phyloP scores from a whole-genome alignment of 1,139 yeast species.

The Taphrina wiesneri region DNA sequence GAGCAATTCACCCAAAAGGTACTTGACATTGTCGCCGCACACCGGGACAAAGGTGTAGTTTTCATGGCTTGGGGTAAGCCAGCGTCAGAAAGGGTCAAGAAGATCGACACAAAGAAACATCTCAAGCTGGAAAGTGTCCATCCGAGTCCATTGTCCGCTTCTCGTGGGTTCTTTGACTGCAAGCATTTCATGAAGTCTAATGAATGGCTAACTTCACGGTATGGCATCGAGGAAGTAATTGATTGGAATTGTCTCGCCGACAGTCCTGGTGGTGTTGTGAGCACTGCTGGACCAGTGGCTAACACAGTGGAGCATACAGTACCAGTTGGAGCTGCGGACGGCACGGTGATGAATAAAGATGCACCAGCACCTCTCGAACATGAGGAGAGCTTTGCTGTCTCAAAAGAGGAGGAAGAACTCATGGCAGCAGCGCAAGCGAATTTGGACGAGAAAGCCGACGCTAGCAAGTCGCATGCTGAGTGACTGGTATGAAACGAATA shows the following conservation, averaged over 20 bases:
- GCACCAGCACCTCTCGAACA: background rate
- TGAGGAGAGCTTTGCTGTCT: constrained; percentile 15
- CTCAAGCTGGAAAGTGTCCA: constrained; percentile 72
- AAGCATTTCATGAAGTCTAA: constrained; percentile 71
- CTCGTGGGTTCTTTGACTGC: constrained; percentile 76
- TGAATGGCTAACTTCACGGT: constrained; percentile 61
- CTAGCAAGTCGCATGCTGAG: background rate
- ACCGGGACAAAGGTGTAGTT: constrained; percentile 58
- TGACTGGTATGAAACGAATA: background rate
- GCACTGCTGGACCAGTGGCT: background rate
- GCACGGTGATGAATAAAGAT: background rate
- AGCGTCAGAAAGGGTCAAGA: constrained; percentile 71
- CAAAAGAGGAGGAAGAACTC: constrained; percentile 14
- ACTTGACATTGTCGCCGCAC: constrained; percentile 54
- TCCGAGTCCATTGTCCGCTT: constrained; percentile 92
- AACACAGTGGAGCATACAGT: background rate
- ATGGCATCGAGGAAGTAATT: constrained; percentile 54
- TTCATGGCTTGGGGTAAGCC: constrained; percentile 95
- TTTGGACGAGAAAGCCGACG: background rate
- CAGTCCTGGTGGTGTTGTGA: background rate
- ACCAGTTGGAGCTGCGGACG: background rate
- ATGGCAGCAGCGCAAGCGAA: constrained; percentile 21
- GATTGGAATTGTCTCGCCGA: constrained; percentile 58
- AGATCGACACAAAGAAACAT: constrained; percentile 46
- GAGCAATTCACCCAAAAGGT: constrained; percentile 80